Evolutionary conservation across 1,284 basidiomycete species (phyloP).

Genomic region (Apiotrichum montevideense): DNA sequence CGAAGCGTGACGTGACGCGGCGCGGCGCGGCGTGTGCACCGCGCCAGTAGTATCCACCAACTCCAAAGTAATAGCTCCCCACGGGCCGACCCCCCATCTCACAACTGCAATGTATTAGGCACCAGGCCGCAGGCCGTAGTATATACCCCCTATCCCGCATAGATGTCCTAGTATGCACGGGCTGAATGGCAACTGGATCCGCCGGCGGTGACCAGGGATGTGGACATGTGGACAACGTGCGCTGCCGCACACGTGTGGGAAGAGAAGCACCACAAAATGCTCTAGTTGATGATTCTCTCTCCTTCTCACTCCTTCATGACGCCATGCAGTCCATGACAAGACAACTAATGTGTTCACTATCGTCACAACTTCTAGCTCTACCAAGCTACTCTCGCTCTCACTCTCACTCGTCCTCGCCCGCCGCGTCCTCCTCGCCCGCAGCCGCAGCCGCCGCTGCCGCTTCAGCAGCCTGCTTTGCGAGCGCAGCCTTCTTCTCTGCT

Average conservation of each 20-base stretch:
- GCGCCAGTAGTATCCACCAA: too few relatives aligned
- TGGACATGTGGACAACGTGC: too few relatives aligned
- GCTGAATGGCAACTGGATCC: background rate
- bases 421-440: constrained; percentile 26
- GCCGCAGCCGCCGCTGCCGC: constrained; percentile 3
- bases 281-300: background rate
- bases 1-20: too few relatives aligned
- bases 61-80: too few relatives aligned
- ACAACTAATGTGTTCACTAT: constrained; percentile 1
- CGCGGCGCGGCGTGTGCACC: too few relatives aligned
- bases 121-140: background rate
- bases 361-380: background rate
- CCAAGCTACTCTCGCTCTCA: background rate
- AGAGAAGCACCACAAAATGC: too few relatives aligned
- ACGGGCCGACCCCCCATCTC: too few relatives aligned
- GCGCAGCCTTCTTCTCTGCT: constrained; percentile 28
- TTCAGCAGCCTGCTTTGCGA: constrained; percentile 14
- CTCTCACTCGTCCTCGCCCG: constrained; percentile 24
- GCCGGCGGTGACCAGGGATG: too few relatives aligned
- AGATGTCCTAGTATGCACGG: constrained; percentile 1
- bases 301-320: background rate
- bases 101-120: too few relatives aligned
- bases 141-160: background rate
- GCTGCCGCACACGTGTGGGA: too few relatives aligned
- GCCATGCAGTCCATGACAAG: background rate